Evolutionary conservation across 345 rosid genomes (phyloP), one percentile per base, ranked within the genome.

Genomic region (Dipteronia dyeriana): DNA sequence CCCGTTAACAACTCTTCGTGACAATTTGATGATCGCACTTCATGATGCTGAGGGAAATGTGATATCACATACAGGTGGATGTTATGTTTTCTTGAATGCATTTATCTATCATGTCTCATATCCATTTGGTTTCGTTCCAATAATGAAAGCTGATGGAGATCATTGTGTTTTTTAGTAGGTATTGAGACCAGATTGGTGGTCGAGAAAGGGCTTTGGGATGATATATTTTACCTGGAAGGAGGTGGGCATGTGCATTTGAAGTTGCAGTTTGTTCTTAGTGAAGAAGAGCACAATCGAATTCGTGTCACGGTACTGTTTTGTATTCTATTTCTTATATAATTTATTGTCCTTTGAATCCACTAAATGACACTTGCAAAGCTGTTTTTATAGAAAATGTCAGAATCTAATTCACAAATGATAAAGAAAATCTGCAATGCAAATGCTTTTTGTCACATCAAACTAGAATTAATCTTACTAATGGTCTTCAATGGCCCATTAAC

Each of bases 121-220:
- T 72, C 11, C 14, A 7, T 61, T 77, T 66, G 69, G 47, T 41
- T 66, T 76, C 20, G 16, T 56, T 72, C 3, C 20, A 38, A 63
- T 2, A 45, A 19, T 72, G 68, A 75, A 84, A 84, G 62, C 43
- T 82, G 78, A 81, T 74, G 63, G 67, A 14, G 70, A 8, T 80
- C 60, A 19, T 81, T 23, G 31, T 85, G 78, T 70, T 67, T 79
- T 76, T 76, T 67, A 75, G 66, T 81, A 93, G 99, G 76, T 78
- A 66, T 95, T 62, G 92, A 93, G 82, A 91, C 92, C 38, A 93
- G 86, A 82, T 76, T 89, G 82, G 88, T 95, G 22, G 87, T 95
- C 9, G 94, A 90, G 88, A 91, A 86, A 84, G 98, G 94, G 9
- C 29, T 78, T 65, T 89, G 94, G 96, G 93, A 91, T 75, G 91